Base-by-base conservation (phyloP, 2,329 filamentous ascomycete genomes). In the Drechslera avenae region DNA sequence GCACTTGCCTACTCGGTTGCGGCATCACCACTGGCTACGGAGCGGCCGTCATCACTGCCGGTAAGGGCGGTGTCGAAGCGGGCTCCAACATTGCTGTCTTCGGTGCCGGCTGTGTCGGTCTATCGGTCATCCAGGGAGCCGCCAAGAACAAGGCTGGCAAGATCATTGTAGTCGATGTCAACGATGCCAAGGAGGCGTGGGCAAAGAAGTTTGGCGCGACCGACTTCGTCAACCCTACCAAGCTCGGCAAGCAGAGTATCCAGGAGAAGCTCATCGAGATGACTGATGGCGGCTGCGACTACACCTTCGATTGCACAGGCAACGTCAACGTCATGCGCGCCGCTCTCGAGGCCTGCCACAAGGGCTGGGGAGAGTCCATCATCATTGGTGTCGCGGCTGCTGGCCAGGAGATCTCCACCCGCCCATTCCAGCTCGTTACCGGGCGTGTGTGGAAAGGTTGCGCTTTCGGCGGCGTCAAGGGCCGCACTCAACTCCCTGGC, bases 1-100 rank as follows among this genome's bases (percentile, higher is more conserved):
- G 91, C 62, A 96, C 92, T 43, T 99, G 94, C 77, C 80, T 99
- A 76, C 85, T 99, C 45, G 94, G 94, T 72, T 99, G 94, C 76
- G 94, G 94, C 76, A 97, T 99, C 81, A 99, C 94, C 56, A 99
- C 94, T 30, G 94, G 94, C 32, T 99, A 97, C 80, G 94, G 94
- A 67, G 94, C 94, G 10, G 94, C 94, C 41, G 87, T 90, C 61
- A 93, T 96, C 72, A 97, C 93, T 4, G 94, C 94, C 64, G 89
- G 89, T 63, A 69, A 66, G 56, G 66, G 66, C 30, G 73, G 73
- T 60, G 86, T 97, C 23, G 92, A 97, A 78, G 84, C 91, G 76
- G 93, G 92, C 48, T 88, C 89, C 67, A 96, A 87, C 73, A 82
- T 97, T 30, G 94, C 93, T 62, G 81, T 99, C 71, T 99, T 99